Conservation (phyloP, 148 eudicot species). For the Heliamphora exappendiculata region DNA sequence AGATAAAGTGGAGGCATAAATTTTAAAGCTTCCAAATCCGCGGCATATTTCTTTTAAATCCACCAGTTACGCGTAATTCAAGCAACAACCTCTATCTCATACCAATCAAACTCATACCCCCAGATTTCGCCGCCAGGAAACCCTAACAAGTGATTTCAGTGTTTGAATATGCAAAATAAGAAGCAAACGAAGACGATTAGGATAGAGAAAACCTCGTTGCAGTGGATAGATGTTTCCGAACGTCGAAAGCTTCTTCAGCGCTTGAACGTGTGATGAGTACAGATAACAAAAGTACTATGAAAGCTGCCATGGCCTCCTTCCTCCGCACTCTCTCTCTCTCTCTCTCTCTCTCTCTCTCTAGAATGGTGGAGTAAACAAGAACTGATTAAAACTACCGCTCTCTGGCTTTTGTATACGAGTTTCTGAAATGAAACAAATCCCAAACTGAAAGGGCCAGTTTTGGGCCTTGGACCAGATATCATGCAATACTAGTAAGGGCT, state of each 20-base stretch:
- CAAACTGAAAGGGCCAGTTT: not conserved
- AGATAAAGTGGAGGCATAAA: no score
- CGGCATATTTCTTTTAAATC: not conserved
- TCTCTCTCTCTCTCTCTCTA: slow-evolving; percentile 3
- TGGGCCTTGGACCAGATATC: not conserved
- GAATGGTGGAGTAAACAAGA: not conserved
- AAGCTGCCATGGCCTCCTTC: not conserved
- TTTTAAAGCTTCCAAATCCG: not conserved
- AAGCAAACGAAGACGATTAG: not conserved
- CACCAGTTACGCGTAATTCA: not conserved
- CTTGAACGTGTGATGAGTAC: slow-evolving; percentile 13
- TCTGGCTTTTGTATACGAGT: no score
- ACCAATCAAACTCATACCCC: not conserved
- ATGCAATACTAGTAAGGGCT: no score
- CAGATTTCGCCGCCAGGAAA: not conserved
- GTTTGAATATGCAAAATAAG: not conserved
- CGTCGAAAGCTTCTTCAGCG: slow-evolving; percentile 55
- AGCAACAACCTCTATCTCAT: not conserved
- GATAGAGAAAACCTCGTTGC: slow-evolving; percentile 52
- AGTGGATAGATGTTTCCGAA: slow-evolving; percentile 79
- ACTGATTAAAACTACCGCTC: not conserved
- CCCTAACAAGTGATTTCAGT: not conserved
- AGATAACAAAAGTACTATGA: slow-evolving; percentile 22
- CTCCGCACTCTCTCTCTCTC: slow-evolving; percentile 2
- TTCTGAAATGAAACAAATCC: not conserved